Conservation (phyloP, 331 rosid species). For the Acacia concinna region DNA sequence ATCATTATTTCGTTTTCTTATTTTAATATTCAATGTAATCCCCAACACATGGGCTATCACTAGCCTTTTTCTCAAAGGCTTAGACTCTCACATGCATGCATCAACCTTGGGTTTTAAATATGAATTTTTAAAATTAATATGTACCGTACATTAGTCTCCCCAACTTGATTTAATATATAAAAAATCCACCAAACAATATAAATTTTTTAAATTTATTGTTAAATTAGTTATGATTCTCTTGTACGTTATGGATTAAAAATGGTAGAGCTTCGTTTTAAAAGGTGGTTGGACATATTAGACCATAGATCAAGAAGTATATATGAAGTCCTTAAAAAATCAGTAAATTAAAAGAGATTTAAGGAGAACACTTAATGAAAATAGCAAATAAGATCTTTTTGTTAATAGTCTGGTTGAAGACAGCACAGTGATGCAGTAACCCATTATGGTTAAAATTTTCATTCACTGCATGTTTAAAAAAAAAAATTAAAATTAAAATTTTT, state of each 20-base stretch:
- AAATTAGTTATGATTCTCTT: not conserved
- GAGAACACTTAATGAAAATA: too few relatives aligned
- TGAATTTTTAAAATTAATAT: not conserved
- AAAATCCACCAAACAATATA: not conserved
- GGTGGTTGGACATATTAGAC: too few relatives aligned
- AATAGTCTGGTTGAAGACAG: too few relatives aligned
- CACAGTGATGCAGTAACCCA: too few relatives aligned
- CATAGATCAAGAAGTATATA: too few relatives aligned
- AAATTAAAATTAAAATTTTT: not conserved
- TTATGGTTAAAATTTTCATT: not conserved
- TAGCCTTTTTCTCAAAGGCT: not conserved
- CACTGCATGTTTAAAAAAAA: not conserved
- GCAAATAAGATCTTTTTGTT: too few relatives aligned
- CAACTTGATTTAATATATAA: not conserved
- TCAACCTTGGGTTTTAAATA: not conserved
- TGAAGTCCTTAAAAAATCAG: too few relatives aligned
- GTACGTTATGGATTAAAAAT: not conserved
- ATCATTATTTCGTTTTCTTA: not conserved
- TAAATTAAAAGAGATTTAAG: too few relatives aligned
- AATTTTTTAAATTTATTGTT: not conserved
- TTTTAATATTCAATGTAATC: not conserved
- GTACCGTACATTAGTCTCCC: not conserved
- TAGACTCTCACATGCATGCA: conserved; percentile 19
- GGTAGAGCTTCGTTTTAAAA: too few relatives aligned
- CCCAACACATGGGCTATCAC: not conserved